Evolutionary conservation across 169 alveolate genomes (phyloP), one percentile per base, ranked within the genome.

Genomic region (Eimeria nieschulzi): DNA sequence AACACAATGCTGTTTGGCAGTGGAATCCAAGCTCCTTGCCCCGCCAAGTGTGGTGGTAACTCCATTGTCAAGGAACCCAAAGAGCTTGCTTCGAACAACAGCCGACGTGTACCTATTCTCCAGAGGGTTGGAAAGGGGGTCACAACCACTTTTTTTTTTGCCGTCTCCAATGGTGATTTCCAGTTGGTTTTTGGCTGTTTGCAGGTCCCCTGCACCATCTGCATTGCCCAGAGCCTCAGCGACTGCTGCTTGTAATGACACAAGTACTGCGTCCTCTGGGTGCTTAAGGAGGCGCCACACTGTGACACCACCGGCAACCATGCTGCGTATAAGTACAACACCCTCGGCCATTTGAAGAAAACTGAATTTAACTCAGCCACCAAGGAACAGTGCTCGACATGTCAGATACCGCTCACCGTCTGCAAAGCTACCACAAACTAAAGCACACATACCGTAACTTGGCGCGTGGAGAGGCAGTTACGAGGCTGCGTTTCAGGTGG

Each of bases 401-500:
- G 46, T 33, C 3, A 33, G 46, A 33, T 33, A 33, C 46, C 46
- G 46, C 46, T 33, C 46, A 33, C 15, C 68, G n/a, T 12, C 68
- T 59, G n/a, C 68, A 59, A 12, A 12, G n/a, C n/a, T 59, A 59
- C n/a, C 23, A 12, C 15, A 59, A 59, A 5, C 15, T 56, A 13
- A 15, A 12, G n/a, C 15, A 59, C 59, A 59, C 87, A 10, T 51
- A 80, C 87, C 87, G 73, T n/a, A 80, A 17, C 26, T 56, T 80
- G 55, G 87, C 72, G 75, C 87, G n/a, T 55, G 76, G 56, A n/a
- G 87, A 80, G 13, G 56, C 61, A n/a, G 55, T 61, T 15, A 59
- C 23, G 19, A 26, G 63, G 7, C 55, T 80, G 56, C 61, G 68
- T 33, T 56, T 7, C 75, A 80, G 33, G 56, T 80, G 75, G 15